Evolutionary conservation across 2,329 filamentous ascomycete species (phyloP).

Genomic region (Colletotrichum phormii): DNA sequence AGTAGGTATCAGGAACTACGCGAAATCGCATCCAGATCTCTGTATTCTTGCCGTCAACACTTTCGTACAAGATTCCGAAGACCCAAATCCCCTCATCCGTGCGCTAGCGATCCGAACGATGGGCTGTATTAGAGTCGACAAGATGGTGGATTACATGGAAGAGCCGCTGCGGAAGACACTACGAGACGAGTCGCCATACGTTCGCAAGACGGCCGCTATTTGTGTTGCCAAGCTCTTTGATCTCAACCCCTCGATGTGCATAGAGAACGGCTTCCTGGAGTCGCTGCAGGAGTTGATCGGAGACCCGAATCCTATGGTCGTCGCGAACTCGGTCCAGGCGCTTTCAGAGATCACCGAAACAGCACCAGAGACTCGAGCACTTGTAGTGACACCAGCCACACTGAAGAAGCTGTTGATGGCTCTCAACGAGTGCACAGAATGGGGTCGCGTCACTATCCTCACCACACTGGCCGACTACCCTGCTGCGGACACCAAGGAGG

Average conservation of each 20-base stretch:
- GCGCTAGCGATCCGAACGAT: constrained; percentile 97
- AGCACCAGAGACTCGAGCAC: constrained; percentile 88
- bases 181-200: constrained; percentile 96
- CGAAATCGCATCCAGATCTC: constrained; percentile 97
- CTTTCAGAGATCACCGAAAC: constrained; percentile 91
- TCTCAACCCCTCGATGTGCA: constrained; percentile 88
- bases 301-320: constrained; percentile 98
- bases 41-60: constrained; percentile 99
- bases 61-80: constrained; percentile 98
- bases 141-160: constrained; percentile 99
- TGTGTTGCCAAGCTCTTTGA: constrained; percentile 99
- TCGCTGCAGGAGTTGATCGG: constrained; percentile 95
- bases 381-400: constrained; percentile 83
- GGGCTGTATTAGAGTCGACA: constrained; percentile 98
- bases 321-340: constrained; percentile 96
- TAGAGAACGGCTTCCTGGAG: constrained; percentile 97
- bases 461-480: constrained; percentile 90
- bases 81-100: constrained; percentile 95
- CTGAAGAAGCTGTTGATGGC: constrained; percentile 97
- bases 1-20: constrained; percentile 79
- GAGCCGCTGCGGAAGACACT: constrained; percentile 96
- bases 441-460: constrained; percentile 94
- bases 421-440: constrained; percentile 97
- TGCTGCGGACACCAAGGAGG: constrained; percentile 89
- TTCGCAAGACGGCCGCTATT: constrained; percentile 96